A percentile compares a stretch with the other conserved stretches of the same genome.
phyloP scores from a whole-genome alignment of 2,329 filamentous ascomycete genomes.

The Epichloe bromicola region DNA sequence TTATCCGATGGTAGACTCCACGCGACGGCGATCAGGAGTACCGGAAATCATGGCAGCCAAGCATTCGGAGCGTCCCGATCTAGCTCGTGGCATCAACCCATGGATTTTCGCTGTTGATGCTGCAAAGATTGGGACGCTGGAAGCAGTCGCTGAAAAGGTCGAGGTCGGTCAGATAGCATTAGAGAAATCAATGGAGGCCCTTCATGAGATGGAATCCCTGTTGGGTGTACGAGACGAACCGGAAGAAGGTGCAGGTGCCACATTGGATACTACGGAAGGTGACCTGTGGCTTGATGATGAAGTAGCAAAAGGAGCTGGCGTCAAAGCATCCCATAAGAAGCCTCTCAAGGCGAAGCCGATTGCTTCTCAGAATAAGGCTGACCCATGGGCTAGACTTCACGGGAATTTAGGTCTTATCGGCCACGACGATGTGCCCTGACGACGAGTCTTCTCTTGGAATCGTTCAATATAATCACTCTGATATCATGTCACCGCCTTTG shows the following conservation, averaged over 20 bases:
- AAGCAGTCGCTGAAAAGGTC: conserved; percentile 45
- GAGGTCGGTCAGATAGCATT: conserved; percentile 45
- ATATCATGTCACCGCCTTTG: background rate
- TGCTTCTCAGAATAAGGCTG: conserved; percentile 10
- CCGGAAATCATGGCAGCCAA: conserved; percentile 28
- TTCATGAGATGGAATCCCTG: conserved; percentile 37
- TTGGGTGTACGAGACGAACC: conserved; percentile 23
- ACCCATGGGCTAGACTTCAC: conserved; percentile 39
- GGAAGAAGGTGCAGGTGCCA: conserved; percentile 11
- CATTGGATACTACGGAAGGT: conserved; percentile 14
- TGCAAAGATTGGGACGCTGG: conserved; percentile 45
- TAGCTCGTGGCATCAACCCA: conserved; percentile 33
- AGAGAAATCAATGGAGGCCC: conserved; percentile 34
- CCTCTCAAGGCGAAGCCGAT: conserved; percentile 10
- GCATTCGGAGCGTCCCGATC: conserved; percentile 23
- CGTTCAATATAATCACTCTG: background rate
- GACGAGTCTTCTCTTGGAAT: background rate
- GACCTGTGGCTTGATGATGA: conserved; percentile 24
- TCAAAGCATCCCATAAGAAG: conserved; percentile 1
- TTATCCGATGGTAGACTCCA: conserved; percentile 29
- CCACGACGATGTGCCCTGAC: conserved; percentile 16
- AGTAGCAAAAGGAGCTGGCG: conserved; percentile 8
- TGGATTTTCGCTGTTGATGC: conserved; percentile 50
- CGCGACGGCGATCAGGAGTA: conserved; percentile 26
- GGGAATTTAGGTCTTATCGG: conserved; percentile 41